A percentile compares a stretch with the other conserved stretches of the same genome.
phyloP scores from a whole-genome alignment of 208 protist genomes.

The Trypanosoma congolense region DNA sequence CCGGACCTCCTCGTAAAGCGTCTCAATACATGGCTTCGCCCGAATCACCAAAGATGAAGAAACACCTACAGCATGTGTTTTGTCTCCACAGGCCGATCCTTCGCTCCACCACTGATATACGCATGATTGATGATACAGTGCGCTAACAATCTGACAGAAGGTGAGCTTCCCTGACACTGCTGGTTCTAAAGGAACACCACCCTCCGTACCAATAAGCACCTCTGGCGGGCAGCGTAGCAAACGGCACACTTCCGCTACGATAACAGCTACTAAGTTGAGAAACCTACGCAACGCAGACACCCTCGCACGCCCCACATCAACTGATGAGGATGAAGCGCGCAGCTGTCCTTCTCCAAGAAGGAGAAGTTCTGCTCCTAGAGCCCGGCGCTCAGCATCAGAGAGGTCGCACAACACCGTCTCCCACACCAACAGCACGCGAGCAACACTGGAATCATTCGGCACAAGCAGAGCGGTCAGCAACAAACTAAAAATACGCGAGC shows the following conservation, averaged over 20 bases:
- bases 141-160: constrained; percentile 8
- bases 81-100: too few relatives aligned
- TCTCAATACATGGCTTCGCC: neutral
- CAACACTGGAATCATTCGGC: constrained; percentile 15
- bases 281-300: constrained; percentile 10
- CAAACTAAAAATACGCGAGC: constrained; percentile 13
- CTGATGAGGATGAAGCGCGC: neutral
- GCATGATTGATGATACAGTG: constrained; percentile 12
- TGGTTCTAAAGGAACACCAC: neutral
- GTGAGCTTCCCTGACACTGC: neutral
- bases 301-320: neutral
- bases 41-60: too few relatives aligned
- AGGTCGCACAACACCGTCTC: constrained; percentile 13
- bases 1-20: constrained; percentile 10
- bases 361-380: constrained; percentile 11
- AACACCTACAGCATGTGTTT: too few relatives aligned
- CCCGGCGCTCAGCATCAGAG: constrained; percentile 1
- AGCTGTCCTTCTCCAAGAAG: constrained; percentile 18
- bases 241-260: constrained; percentile 15
- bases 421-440: constrained; percentile 21
- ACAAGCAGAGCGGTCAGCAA: constrained; percentile 21
- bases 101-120: constrained; percentile 24
- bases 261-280: constrained; percentile 10
- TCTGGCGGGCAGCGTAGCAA: constrained; percentile 2
- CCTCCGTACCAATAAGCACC: neutral